Evolutionary conservation across 192 early-diverging fungal species (phyloP).

Genomic region (Coemansia sp.): DNA sequence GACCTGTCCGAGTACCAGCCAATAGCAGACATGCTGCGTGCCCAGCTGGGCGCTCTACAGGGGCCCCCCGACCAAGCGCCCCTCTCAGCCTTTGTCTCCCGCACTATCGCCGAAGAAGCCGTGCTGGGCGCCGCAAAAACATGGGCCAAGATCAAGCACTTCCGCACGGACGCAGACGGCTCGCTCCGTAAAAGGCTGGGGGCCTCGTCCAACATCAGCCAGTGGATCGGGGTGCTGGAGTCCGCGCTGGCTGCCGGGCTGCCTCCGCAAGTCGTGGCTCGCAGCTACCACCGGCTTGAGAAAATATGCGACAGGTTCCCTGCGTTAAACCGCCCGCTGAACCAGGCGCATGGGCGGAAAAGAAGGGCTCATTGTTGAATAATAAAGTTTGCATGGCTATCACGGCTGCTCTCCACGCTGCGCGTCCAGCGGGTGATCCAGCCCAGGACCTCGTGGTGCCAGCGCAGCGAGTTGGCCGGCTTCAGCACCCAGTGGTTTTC

Average conservation of each 20-base stretch:
- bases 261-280: slow-evolving; percentile 36
- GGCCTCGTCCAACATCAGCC: neutral
- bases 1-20: slow-evolving; percentile 5
- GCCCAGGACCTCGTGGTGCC: slow-evolving; percentile 67
- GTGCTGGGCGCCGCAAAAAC: slow-evolving; percentile 18
- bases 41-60: slow-evolving; percentile 17
- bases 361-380: too few relatives aligned
- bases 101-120: slow-evolving; percentile 34
- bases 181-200: too few relatives aligned
- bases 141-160: slow-evolving; percentile 12
- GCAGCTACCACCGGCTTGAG: slow-evolving; percentile 27
- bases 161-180: too few relatives aligned
- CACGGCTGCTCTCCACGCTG: too few relatives aligned
- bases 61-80: neutral
- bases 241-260: slow-evolving; percentile 26
- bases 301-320: slow-evolving; percentile 19
- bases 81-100: slow-evolving; percentile 30
- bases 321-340: too few relatives aligned
- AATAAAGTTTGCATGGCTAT: too few relatives aligned
- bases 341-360: too few relatives aligned
- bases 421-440: slow-evolving; percentile 57
- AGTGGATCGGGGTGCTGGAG: slow-evolving; percentile 34
- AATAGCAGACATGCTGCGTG: slow-evolving; percentile 31
- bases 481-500: slow-evolving; percentile 77
- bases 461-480: slow-evolving; percentile 69